Conservation (phyloP, 371 early-diverging fungal species). For the Umbelopsis sp. region DNA sequence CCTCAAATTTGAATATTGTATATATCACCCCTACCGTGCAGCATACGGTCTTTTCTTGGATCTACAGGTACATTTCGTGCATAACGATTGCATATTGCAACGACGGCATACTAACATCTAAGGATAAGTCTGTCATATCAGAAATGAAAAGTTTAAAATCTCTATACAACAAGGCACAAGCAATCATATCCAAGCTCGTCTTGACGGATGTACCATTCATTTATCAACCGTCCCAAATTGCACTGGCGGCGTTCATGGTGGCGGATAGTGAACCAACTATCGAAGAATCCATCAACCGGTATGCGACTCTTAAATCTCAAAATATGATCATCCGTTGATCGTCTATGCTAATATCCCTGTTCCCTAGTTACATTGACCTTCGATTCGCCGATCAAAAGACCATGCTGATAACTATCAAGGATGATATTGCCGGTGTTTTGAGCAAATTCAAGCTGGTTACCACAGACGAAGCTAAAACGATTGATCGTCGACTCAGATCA, state of each 20-base stretch:
- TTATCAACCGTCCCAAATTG: conserved; percentile 87
- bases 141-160: conserved; percentile 57
- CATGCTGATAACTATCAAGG: conserved; percentile 41
- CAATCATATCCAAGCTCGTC: conserved; percentile 61
- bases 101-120: conserved; percentile 20
- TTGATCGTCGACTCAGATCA: conserved; percentile 63
- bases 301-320: conserved; percentile 24
- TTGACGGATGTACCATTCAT: conserved; percentile 79
- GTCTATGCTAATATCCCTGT: conserved; percentile 20
- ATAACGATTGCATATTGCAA: background rate
- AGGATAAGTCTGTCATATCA: conserved; percentile 41
- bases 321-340: too few species aligned
- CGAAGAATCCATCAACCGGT: conserved; percentile 50
- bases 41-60: conserved; percentile 86
- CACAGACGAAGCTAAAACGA: conserved; percentile 54
- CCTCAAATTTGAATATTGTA: conserved; percentile 81
- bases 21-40: conserved; percentile 85
- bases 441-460: conserved; percentile 36
- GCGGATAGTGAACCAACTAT: conserved; percentile 66
- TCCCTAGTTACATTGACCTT: conserved; percentile 35
- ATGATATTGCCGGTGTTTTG: conserved; percentile 50
- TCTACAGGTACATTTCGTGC: conserved; percentile 61
- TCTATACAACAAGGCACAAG: conserved; percentile 61
- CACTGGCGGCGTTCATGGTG: conserved; percentile 73
- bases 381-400: conserved; percentile 42